Conservation (phyloP, 2,329 filamentous ascomycete species). For the Penicillium sp. region DNA sequence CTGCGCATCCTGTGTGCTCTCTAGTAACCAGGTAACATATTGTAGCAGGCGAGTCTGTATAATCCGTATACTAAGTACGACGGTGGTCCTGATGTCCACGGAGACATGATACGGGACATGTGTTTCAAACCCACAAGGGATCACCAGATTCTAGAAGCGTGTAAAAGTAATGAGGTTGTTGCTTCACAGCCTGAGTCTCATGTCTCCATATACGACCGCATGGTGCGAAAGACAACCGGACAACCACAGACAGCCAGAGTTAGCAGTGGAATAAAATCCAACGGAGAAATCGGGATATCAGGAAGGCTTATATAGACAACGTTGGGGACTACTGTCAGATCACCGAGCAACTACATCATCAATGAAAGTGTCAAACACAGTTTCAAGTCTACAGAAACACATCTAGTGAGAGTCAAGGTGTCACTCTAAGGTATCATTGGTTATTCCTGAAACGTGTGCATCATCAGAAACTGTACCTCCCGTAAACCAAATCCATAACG, state of each 20-base stretch:
- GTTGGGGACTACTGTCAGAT: not conserved
- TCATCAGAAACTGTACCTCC: not conserved
- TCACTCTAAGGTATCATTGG: constrained; percentile 4
- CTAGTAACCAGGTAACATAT: not conserved
- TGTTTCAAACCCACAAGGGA: not conserved
- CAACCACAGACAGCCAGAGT: not conserved
- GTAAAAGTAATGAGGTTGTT: not conserved
- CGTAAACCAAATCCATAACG: not conserved
- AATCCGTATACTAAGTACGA: too few relatives aligned
- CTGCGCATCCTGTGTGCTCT: not conserved
- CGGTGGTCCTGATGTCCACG: not conserved
- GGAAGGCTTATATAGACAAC: not conserved
- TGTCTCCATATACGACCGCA: not conserved
- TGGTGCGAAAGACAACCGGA: not conserved
- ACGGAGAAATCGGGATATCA: not conserved
- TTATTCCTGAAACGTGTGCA: not conserved
- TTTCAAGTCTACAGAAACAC: not conserved
- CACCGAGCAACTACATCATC: not conserved
- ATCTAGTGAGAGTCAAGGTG: not conserved
- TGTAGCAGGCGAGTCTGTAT: not conserved
- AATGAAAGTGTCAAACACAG: not conserved
- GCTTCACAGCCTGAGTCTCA: not conserved
- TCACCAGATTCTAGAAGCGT: not conserved
- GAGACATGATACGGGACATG: not conserved
- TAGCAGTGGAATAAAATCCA: not conserved